Base-by-base conservation (phyloP, 2,329 filamentous ascomycete genomes). In the Phoma sp. region DNA sequence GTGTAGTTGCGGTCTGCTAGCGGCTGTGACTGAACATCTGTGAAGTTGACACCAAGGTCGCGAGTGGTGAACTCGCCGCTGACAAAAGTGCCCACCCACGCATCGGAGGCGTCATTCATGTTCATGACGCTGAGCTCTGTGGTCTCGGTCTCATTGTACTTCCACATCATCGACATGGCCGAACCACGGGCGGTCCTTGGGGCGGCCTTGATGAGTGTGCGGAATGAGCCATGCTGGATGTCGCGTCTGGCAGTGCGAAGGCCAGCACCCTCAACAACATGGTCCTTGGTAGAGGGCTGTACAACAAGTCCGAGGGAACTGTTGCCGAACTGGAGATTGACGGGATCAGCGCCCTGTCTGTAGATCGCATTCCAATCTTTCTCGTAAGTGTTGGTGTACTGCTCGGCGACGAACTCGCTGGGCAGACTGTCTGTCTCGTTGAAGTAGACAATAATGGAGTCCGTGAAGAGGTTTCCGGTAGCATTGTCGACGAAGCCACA, bases 401-500 rank as follows among this genome's bases (percentile, higher is more conserved):
- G 61, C 52, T 78, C 71, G 6, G 73, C 64, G 7, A 75, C 45
- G 50, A 81, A 78, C 13, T 75, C 68, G 11, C 67, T 58, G 3
- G 72, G 70, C 10, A 77, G 50, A 13, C 47, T 65, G 7, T 60
- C 60, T 2, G 79, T 78, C 55, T 82, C 80, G 59, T 82, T 82
- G 72, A 82, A 82, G 65, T 81, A 82, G 4, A 78, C 68, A 42
- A 82, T 78, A 24, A 79, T 72, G 7, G 76, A 76, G 39, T 82
- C 79, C 0, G 79, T 82, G 57, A 76, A 81, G 9, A 79, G 58
- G 14, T 72, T 60, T 7, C 70, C 61, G 2, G 74, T 75, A 7
- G 61, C 53, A 1, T 62, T 53, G 57, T 82, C 79, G 52, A 75
- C 73, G 53, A 77, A 82, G 10, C 80, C 80, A 59, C 80, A 82